Base-by-base conservation (phyloP, 768 basidiomycete species). In the Candolleomyces eurysporus region DNA sequence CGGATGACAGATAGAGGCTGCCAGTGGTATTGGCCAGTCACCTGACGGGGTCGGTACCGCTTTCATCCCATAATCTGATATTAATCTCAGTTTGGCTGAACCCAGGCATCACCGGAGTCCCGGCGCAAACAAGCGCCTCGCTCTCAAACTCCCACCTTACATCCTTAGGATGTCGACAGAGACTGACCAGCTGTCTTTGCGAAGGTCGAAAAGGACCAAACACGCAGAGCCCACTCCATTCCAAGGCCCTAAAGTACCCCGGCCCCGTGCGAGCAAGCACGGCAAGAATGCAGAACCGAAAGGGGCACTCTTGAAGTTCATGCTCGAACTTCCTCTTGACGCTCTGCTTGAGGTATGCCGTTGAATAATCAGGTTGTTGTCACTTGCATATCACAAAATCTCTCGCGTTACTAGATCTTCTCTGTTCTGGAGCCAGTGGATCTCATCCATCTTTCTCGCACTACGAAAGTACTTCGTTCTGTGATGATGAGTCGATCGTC, bases 401-500 rank as follows among this genome's bases (percentile, higher is more conserved):
- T 26, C 26, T 26, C 26, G 26, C 26, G 42, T 2, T 43, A 22
- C 22, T 48, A 81, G 79, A 75, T 79, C 30, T 75, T 77, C 40
- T 62, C 66, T 36, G 67, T 72, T 40, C 59, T 79, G 10, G 64
- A 69, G 21, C 75, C 77, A 6, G 14, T 68, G 4, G 78, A 79
- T 57, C 65, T 81, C 21, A 66, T 80, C 26, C 67, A 66, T 39
- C 72, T 81, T 21, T 69, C 78, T n/a, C 73, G 76, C 26, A 75
- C 73, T 21, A 71, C 74, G 13, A 75, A 72, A 60, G 39, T 63
- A 13, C 65, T 80, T 39, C 73, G 73, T 9, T 55, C 32, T 6
- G 65, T 67, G 5, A 43, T 73, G 4, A 69, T 71, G 68, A 59
- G 45, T 4, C 60, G 56, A 32, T 59, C 61, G 5, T 58, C 63